Evolutionary conservation across 192 early-diverging fungal species (phyloP), one percentile per base, ranked within the genome.

Genomic region (Spinellus fusiger): DNA sequence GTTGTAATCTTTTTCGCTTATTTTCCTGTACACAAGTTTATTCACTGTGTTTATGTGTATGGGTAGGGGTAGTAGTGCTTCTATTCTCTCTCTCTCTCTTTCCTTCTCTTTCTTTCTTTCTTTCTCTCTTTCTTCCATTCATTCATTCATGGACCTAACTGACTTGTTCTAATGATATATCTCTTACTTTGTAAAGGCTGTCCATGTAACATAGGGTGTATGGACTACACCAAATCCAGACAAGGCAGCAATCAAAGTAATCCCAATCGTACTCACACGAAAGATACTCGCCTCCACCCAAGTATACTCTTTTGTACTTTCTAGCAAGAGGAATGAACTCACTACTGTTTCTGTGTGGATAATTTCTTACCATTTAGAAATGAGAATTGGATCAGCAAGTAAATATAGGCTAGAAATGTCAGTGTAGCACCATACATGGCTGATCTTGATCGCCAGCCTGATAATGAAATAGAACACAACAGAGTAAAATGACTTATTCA

Each of bases 161-260:
- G n/a, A n/a, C n/a, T n/a, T n/a, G n/a, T n/a, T n/a, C n/a, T n/a
- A 12, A 5, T 10, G 4, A n/a, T 2, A 18, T 12, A 3, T 5
- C 25, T 73, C 79, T 31, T 73, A 85, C 82, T 86, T 83, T 25
- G 91, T 68, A 77, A 94, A 95, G 51, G 89, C 83, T 61, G 80
- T 86, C 44, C 95, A 77, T 28, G 89, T 89, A 16, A 84, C 86
- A 71, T 93, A 96, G 0, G 95, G 95, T 28, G 86, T 86, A 66
- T 93, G 90, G 23, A 98, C 93, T 4, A 92, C 94, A 61, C 92
- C 93, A 71, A 96, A 95, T 18, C 94, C 95, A 1, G 95, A 95
- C 8, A 98, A 74, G 7, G 91, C 75, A 0, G 95, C 92, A 86
- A 94, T 98, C 49, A 96, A 74, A 0, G 92, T 92, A 27, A 98